Evolutionary conservation across 2,329 filamentous ascomycete genomes (phyloP).

Genomic region (Berkeleyomyces basicola): DNA sequence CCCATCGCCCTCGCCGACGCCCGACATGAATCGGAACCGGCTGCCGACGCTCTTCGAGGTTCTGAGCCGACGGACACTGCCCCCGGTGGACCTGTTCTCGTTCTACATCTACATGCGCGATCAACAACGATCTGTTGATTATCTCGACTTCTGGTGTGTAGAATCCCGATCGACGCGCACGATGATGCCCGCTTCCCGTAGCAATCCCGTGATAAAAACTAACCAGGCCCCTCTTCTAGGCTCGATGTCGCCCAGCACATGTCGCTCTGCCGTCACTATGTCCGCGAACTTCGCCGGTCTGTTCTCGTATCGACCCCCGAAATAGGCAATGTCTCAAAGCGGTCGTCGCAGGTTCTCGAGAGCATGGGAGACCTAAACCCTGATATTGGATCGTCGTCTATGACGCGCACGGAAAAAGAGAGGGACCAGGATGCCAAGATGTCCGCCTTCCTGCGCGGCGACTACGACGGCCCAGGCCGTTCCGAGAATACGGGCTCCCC

Average conservation of each 20-base stretch:
- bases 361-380: slow-evolving; percentile 50
- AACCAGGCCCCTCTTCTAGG: slow-evolving; percentile 34
- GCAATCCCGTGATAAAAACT: not conserved
- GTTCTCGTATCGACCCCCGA: slow-evolving; percentile 89
- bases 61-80: slow-evolving; percentile 78
- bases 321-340: slow-evolving; percentile 66
- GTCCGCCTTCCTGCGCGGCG: slow-evolving; percentile 71
- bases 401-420: slow-evolving; percentile 51
- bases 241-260: slow-evolving; percentile 98
- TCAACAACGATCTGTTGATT: slow-evolving; percentile 93
- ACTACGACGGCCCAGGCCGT: slow-evolving; percentile 21
- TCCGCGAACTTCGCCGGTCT: slow-evolving; percentile 82
- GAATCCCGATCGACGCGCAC: not conserved
- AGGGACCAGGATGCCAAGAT: slow-evolving; percentile 75
- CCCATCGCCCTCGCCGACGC: slow-evolving; percentile 35
- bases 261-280: slow-evolving; percentile 92
- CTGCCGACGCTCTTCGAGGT: slow-evolving; percentile 94
- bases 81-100: slow-evolving; percentile 90
- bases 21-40: slow-evolving; percentile 55
- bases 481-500: not conserved
- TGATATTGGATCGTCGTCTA: slow-evolving; percentile 41
- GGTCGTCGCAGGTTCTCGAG: slow-evolving; percentile 67
- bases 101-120: slow-evolving; percentile 99
- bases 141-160: slow-evolving; percentile 88
- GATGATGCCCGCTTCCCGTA: not conserved